Evolutionary conservation across 179 eudicot species (phyloP).

Genomic region (Silene coronaria): DNA sequence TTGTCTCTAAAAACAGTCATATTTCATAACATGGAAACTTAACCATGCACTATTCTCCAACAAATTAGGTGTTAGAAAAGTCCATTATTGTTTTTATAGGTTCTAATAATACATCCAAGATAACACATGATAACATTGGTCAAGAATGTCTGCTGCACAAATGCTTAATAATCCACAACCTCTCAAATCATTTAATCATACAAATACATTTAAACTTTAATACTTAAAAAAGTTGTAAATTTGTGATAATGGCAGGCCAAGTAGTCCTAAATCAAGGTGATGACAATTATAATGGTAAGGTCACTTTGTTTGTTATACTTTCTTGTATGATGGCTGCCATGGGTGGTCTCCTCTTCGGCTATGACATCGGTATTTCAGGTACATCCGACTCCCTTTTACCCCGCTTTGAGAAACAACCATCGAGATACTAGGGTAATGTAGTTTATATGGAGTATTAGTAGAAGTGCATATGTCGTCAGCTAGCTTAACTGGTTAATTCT

Average conservation of each 20-base stretch:
- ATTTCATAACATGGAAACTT: neutral
- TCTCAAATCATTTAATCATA: neutral
- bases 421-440: too few species aligned
- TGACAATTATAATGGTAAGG: constrained; percentile 25
- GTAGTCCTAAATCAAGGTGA: constrained; percentile 4
- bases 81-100: neutral
- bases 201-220: too few species aligned
- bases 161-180: neutral
- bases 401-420: too few species aligned
- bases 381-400: too few species aligned
- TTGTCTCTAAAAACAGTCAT: too few species aligned
- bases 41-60: neutral
- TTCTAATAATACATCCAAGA: neutral
- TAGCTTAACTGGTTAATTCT: too few species aligned
- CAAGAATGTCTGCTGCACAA: constrained; percentile 23
- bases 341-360: constrained; percentile 32
- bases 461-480: too few species aligned
- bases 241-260: constrained; percentile 16
- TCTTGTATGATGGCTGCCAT: constrained; percentile 37
- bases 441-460: too few species aligned
- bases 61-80: neutral
- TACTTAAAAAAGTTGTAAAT: neutral
- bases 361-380: constrained; percentile 36
- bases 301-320: constrained; percentile 29
- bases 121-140: constrained; percentile 4